Conservation (phyloP, 2,329 filamentous ascomycete species). For the Trichoderma sp. region DNA sequence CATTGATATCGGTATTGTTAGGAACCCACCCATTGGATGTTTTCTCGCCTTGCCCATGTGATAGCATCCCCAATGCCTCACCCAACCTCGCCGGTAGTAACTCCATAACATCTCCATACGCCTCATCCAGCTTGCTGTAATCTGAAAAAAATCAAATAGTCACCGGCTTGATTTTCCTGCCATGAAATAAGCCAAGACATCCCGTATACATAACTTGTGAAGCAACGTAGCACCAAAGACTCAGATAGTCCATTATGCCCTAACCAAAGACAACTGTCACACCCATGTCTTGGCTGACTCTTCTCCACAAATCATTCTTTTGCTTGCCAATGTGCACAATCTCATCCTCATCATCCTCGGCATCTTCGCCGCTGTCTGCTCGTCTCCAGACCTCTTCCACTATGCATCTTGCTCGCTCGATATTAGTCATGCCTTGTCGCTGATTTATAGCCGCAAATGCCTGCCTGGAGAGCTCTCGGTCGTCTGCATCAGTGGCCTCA, state of each 20-base stretch:
- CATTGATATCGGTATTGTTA: background rate
- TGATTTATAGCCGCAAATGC: constrained; percentile 53
- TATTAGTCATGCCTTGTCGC: constrained; percentile 64
- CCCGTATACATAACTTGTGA: background rate
- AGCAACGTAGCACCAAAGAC: background rate
- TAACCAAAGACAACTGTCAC: constrained; percentile 59
- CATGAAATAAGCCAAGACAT: background rate
- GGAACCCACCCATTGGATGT: background rate
- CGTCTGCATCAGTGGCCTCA: constrained; percentile 50
- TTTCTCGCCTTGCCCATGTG: no score
- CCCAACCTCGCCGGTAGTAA: background rate
- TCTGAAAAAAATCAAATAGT: background rate
- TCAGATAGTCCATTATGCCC: constrained; percentile 19
- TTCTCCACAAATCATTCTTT: constrained; percentile 49
- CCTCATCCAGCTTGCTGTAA: background rate
- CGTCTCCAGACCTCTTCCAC: constrained; percentile 60
- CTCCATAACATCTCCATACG: background rate
- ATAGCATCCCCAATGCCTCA: background rate
- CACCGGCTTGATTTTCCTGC: background rate
- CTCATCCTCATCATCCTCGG: constrained; percentile 22
- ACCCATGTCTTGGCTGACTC: constrained; percentile 56
- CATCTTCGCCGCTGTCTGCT: constrained; percentile 38
- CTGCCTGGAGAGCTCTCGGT: constrained; percentile 50
- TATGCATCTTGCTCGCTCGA: constrained; percentile 58
- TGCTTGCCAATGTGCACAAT: constrained; percentile 22